Evolutionary conservation across 257 asterid genomes (phyloP).

Genomic region (Nicotiana benthamiana): DNA sequence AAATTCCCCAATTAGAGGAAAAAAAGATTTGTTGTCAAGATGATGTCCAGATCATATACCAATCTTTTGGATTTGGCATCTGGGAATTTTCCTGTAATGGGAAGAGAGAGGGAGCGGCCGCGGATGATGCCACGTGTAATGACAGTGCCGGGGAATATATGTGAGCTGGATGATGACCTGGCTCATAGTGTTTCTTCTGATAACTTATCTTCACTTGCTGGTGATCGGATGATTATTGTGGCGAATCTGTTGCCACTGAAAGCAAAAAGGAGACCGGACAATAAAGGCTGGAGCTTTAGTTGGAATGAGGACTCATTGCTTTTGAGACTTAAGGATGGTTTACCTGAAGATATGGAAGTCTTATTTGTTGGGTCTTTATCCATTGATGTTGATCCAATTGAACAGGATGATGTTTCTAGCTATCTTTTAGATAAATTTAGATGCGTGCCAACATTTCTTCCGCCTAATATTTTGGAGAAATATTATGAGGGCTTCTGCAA

Average conservation of each 20-base stretch:
- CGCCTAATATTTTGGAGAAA: conserved; percentile 46
- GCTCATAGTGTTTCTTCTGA: conserved; percentile 66
- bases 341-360: conserved; percentile 86
- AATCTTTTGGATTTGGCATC: conserved; percentile 81
- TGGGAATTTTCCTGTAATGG: conserved; percentile 69
- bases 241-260: conserved; percentile 68
- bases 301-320: conserved; percentile 82
- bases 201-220: conserved; percentile 62
- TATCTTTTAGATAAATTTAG: conserved; percentile 57
- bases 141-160: conserved; percentile 84
- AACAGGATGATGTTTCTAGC: conserved; percentile 70
- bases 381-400: conserved; percentile 68
- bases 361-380: conserved; percentile 60
- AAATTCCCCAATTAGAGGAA: conserved; percentile 12
- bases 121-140: conserved; percentile 68
- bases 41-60: conserved; percentile 88
- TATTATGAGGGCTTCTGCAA: conserved; percentile 82
- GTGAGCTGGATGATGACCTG: conserved; percentile 73
- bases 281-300: conserved; percentile 77
- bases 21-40: conserved; percentile 30
- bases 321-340: conserved; percentile 67
- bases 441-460: conserved; percentile 67
- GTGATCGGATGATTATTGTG: conserved; percentile 73
- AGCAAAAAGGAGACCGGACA: conserved; percentile 70
- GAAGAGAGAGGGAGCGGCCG: conserved; percentile 59